These are phyloP conservation scores for Diaporthe amygdali DNA, from an alignment of 2,329 filamentous ascomycete genomes.

Conservation along the genomic window DNA sequence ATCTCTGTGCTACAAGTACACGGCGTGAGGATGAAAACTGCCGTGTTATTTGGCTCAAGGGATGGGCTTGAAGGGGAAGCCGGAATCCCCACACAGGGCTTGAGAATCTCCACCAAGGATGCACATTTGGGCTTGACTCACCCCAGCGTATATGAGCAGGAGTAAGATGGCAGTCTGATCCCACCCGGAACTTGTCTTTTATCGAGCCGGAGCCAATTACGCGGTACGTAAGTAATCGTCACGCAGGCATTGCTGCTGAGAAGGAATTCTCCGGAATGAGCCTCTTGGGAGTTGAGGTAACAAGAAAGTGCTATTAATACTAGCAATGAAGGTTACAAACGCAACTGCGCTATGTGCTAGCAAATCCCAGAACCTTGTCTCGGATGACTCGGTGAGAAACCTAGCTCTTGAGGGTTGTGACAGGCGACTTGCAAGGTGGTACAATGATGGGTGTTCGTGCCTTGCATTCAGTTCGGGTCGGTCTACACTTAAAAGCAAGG, in stretches of 20 bases:
- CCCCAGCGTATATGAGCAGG: neutral
- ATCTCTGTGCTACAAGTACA: neutral
- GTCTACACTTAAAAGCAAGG: neutral
- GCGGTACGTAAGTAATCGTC: neutral
- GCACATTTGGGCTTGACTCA: constrained; percentile 9
- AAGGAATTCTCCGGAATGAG: neutral
- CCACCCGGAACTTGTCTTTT: neutral
- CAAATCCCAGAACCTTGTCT: neutral
- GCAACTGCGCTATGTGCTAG: neutral
- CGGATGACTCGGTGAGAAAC: neutral
- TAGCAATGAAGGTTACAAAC: no score
- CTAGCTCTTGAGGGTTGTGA: neutral
- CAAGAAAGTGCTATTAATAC: neutral
- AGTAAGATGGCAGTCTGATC: neutral
- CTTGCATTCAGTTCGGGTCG: neutral
- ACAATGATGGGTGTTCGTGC: neutral
- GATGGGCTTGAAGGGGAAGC: neutral
- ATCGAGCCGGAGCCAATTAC: neutral
- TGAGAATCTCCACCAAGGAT: neutral
- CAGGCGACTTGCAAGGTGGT: neutral
- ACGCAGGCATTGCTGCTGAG: neutral
- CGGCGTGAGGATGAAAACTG: neutral
- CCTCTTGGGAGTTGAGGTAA: neutral
- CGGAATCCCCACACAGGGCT: neutral
- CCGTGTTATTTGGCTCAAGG: neutral